Base-by-base conservation (phyloP, 2,329 filamentous ascomycete species). In the Phyllosticta citribraziliensis region DNA sequence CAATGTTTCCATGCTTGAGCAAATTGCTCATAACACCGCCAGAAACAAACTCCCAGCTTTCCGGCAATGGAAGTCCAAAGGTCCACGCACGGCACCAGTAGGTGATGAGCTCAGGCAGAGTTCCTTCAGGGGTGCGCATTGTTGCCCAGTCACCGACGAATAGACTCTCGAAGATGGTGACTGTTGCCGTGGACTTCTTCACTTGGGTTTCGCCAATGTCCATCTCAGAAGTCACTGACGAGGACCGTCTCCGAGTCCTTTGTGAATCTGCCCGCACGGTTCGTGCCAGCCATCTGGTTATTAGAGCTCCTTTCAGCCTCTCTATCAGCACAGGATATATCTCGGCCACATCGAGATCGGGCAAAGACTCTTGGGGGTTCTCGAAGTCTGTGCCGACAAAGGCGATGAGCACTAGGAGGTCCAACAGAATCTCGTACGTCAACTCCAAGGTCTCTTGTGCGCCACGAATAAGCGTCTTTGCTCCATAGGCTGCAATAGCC, bases 371-470 rank as follows among this genome's bases (percentile, higher is more conserved):
- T 52, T 87, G 85, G 65, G 86, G 83, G n/a, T 47, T n/a, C 62
- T 92, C 88, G 58, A 89, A 83, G 69, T 94, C 90, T 50, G 86
- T 87, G 71, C 94, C 88, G 80, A 97, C 88, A 72, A 97, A 91
- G 10, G 94, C 82, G 17, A 96, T 80, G 6, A 99, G 80, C 2
- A 94, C 81, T 2, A 97, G 78, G 62, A 97, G 83, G 69, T 93
- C 91, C 64, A 95, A 85, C 57, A 95, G 84, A 9, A 94, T 79
- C 63, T 84, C 84, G 75, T 86, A 86, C 63, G 88, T 87, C 33
- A 89, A 75, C 57, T 88, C 81, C 6, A 94, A 82, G 12, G 84
- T 87, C 70, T 97, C 91, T 69, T 93, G 88, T 0, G 89, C 85
- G 6, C 90, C 87, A 64, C 86, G 86, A 11, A 96, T 83, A 14